Evolutionary conservation across 148 eudicot genomes (phyloP).

Genomic region (Fagopyrum tataricum): DNA sequence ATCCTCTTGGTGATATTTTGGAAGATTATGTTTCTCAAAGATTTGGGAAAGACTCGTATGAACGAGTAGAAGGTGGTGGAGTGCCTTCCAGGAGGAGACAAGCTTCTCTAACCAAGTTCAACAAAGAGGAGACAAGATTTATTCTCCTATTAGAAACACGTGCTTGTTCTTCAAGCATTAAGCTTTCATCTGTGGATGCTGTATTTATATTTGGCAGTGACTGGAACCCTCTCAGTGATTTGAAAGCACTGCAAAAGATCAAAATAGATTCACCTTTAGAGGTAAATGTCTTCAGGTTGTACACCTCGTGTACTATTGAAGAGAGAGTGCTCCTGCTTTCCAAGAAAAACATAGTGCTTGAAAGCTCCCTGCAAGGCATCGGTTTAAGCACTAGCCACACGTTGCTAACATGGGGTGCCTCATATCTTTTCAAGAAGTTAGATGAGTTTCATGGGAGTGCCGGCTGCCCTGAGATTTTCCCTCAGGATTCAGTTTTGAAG

Average conservation of each 20-base stretch:
- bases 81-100: conserved; percentile 35
- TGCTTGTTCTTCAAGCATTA: conserved; percentile 51
- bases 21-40: conserved; percentile 50
- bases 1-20: conserved; percentile 50
- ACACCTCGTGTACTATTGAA: conserved; percentile 58
- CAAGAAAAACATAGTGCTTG: conserved; percentile 45
- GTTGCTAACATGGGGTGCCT: conserved; percentile 74
- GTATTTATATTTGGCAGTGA: conserved; percentile 63
- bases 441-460: conserved; percentile 37
- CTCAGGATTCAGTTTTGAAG: conserved; percentile 26
- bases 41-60: conserved; percentile 67
- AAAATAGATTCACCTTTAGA: conserved; percentile 44
- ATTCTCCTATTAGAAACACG: conserved; percentile 56
- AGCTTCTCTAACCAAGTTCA: conserved; percentile 43
- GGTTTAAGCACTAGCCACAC: conserved; percentile 35
- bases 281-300: conserved; percentile 60
- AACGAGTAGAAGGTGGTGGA: conserved; percentile 37
- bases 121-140: conserved; percentile 34
- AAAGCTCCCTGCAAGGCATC: conserved; percentile 26
- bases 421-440: conserved; percentile 45
- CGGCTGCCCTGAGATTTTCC: conserved; percentile 19
- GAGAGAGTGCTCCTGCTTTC: conserved; percentile 58
- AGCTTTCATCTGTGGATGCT: conserved; percentile 41
- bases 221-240: conserved; percentile 65
- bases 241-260: conserved; percentile 59